Conservation (phyloP, 176 grass and related monocot species). For the Poa pratensis region DNA sequence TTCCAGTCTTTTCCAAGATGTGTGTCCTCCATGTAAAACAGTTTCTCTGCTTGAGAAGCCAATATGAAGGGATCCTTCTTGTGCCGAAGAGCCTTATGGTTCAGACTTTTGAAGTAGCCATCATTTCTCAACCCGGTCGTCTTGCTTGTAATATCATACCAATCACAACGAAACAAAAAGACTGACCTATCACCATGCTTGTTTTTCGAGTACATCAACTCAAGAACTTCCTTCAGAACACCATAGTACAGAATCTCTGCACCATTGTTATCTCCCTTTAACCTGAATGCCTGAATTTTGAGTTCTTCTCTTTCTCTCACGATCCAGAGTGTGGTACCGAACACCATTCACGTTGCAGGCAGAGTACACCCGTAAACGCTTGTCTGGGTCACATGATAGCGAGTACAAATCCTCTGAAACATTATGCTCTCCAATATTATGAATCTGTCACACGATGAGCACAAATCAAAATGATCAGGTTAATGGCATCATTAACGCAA, state of each 20-base stretch:
- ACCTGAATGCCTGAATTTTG: neutral
- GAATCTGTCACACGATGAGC: neutral
- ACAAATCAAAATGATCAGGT: neutral
- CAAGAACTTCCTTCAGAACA: neutral
- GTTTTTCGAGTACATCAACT: neutral
- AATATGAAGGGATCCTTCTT: neutral
- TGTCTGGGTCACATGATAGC: neutral
- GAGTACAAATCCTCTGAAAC: slow-evolving; percentile 8
- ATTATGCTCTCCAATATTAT: neutral
- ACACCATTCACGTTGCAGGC: slow-evolving; percentile 1
- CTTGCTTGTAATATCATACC: neutral
- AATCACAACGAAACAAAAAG: slow-evolving; percentile 5
- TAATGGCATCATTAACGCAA: neutral
- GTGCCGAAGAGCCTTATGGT: neutral
- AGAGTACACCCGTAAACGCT: neutral
- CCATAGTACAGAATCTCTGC: neutral
- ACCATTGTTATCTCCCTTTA: neutral
- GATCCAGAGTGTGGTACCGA: slow-evolving; percentile 6
- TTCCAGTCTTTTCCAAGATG: neutral
- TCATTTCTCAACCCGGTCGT: neutral
- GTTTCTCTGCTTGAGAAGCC: neutral
- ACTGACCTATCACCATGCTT: slow-evolving; percentile 5
- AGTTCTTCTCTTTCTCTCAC: neutral
- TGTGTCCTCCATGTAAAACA: slow-evolving; percentile 14
- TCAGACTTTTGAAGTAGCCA: neutral